Base-by-base conservation (phyloP, 495 filamentous ascomycete species). In the Diplogelasinospora grovesii region DNA sequence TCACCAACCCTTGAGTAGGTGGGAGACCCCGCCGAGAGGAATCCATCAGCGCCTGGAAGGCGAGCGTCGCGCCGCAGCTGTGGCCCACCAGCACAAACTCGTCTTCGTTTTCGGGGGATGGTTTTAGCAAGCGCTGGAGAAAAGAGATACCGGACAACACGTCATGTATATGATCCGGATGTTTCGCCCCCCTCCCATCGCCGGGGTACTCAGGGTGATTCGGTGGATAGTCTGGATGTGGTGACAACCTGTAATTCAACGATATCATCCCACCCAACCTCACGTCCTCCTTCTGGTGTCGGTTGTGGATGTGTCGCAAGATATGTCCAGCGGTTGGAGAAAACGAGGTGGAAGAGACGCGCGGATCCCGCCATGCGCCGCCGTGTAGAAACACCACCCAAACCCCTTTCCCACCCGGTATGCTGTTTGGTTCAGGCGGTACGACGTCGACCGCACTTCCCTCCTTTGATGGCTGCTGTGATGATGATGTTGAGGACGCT, bases 341-440 rank as follows among this genome's bases (percentile, higher is more conserved):
- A 37, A 60, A 53, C 44, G 82, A 77, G 20, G 61, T 40, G 5
- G 64, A 44, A 13, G 75, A 61, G 37, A 80, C 59, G 32, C 56
- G 58, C 31, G 87, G 87, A 53, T 94, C 88, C 42, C 85, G 77
- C 85, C 86, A 95, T 52, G 83, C 89, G 52, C 89, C 89, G 50
- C 89, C 87, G 65, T 94, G 89, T 58, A 95, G 81, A 64, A 78
- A 89, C 51, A 83, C 78, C 24, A 60, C 15, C 42, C 44, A 54
- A 8, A n/a, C n/a, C n/a, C n/a, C n/a, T n/a, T n/a, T n/a, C n/a
- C n/a, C n/a, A n/a, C n/a, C n/a, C n/a, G n/a, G n/a, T n/a, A n/a
- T n/a, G n/a, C n/a, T n/a, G n/a, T n/a, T n/a, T n/a, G n/a, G n/a
- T n/a, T n/a, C n/a, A n/a, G n/a, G n/a, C n/a, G n/a, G n/a, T n/a